A percentile compares a stretch with the other conserved stretches of the same genome.
Evolutionary conservation across 2,329 filamentous ascomycete species (phyloP).

Genomic region (Clarireedia monteithiana): DNA sequence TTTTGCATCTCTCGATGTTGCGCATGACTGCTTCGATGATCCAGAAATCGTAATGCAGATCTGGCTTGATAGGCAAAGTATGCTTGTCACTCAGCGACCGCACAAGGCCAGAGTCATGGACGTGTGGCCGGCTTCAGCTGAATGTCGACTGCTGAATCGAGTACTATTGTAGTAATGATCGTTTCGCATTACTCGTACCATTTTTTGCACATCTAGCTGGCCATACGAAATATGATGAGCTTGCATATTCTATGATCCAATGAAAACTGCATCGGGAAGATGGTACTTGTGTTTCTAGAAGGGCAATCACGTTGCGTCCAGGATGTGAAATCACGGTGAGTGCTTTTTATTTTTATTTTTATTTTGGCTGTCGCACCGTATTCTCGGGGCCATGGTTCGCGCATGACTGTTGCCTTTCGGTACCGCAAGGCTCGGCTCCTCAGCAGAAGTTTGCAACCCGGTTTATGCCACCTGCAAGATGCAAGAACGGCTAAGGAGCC

Average conservation of each 20-base stretch:
- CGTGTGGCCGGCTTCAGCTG: conserved; percentile 3
- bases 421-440: neutral
- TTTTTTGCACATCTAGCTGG: neutral
- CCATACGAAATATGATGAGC: neutral
- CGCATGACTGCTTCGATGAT: conserved; percentile 9
- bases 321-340: neutral
- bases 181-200: conserved; percentile 1
- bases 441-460: neutral
- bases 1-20: neutral
- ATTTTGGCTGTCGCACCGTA: neutral
- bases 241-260: neutral
- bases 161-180: neutral
- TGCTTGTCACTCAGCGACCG: neutral
- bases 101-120: neutral
- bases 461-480: conserved; percentile 1
- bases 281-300: neutral
- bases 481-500: conserved; percentile 6
- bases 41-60: conserved; percentile 5
- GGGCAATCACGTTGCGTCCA: conserved; percentile 1
- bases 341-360: neutral
- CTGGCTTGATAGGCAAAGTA: neutral
- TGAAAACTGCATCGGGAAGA: neutral
- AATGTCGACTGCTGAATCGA: neutral
- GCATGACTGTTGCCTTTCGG: conserved; percentile 1
- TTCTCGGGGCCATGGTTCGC: neutral